A percentile compares a stretch with the other conserved stretches of the same genome.
phyloP scores from a whole-genome alignment of 257 asterid species.

The Nicotiana benthamiana region DNA sequence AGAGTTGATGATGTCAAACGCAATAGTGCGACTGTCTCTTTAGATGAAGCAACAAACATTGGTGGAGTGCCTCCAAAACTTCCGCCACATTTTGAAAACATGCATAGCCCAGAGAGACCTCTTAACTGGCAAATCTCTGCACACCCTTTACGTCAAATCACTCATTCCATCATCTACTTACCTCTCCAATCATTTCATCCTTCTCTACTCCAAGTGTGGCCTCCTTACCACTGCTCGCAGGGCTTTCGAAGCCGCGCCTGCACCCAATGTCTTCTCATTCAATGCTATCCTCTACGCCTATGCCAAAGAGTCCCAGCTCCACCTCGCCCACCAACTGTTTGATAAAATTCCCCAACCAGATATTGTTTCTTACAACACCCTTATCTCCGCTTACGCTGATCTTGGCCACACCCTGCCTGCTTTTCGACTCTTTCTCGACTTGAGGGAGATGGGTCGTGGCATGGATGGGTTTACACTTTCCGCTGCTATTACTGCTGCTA shows the following conservation, averaged over 20 bases:
- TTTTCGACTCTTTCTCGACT: constrained; percentile 26
- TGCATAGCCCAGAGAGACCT: constrained; percentile 52
- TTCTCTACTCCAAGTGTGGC: constrained; percentile 71
- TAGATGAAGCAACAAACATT: constrained; percentile 37
- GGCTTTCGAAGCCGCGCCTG: constrained; percentile 35
- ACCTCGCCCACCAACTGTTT: constrained; percentile 49
- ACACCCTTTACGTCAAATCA: constrained; percentile 45
- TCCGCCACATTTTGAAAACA: constrained; percentile 43
- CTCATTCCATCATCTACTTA: constrained; percentile 44
- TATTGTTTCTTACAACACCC: constrained; percentile 68
- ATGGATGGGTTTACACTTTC: constrained; percentile 67
- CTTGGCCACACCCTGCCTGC: constrained; percentile 32
- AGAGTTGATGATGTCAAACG: not conserved
- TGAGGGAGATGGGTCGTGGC: constrained; percentile 28
- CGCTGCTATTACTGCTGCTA: constrained; percentile 40
- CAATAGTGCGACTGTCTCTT: not conserved
- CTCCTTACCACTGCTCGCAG: constrained; percentile 41
- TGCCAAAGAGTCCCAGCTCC: constrained; percentile 39
- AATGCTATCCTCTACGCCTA: constrained; percentile 59
- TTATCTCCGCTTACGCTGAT: constrained; percentile 70
- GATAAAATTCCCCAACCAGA: constrained; percentile 70
- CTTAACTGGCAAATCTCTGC: constrained; percentile 49
- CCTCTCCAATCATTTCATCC: constrained; percentile 70
- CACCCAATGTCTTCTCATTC: constrained; percentile 69
- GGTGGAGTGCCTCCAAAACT: constrained; percentile 22